Evolutionary conservation across 345 rosid genomes (phyloP), one percentile per base, ranked within the genome.

Genomic region (Turritis glabra): DNA sequence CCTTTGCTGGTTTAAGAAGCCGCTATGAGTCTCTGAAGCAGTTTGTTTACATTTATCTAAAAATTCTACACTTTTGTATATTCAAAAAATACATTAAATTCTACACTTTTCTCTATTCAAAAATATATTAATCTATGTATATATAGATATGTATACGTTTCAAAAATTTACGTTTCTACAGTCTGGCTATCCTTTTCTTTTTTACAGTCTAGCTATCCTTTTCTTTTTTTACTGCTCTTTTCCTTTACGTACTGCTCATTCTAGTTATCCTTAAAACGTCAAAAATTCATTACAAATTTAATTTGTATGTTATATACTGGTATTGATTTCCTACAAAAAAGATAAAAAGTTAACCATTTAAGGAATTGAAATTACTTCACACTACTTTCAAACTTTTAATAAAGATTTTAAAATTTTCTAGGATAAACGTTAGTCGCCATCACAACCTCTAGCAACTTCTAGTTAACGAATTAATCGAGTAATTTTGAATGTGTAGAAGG

Each of bases 1-100:
- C 81, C 81, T 77, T 78, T 72, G 69, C 81, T 60, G 73, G 51
- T 77, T 77, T 66, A 72, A 29, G 68, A 72, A 72, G 73, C 77
- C 58, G 73, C 47, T 77, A 57, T 64, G 64, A 58, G 56, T 66
- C 64, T 65, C 26, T 72, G 40, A 58, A 64, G 81, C 58, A 73
- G 73, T 59, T 77, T 57, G 62, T 71, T 57, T 27, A 33, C 51
- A 54, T 76, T 15, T 64, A 46, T 77, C 55, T 62, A 53, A 38
- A 55, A 44, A 47, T 65, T 48, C 32, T 46, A 19, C 17, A 27
- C 64, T 22, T 74, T 56, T 48, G 1, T 60, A 30, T 50, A 35
- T 59, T n/a, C 4, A 35, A 2, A 5, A 8, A 1, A 21, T 8
- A 10, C 4, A 11, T 41, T 13, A 43, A 41, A 55, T 64, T 46